phyloP scores from a whole-genome alignment of 1,284 basidiomycete species.

The Leccinum ponderosum region DNA sequence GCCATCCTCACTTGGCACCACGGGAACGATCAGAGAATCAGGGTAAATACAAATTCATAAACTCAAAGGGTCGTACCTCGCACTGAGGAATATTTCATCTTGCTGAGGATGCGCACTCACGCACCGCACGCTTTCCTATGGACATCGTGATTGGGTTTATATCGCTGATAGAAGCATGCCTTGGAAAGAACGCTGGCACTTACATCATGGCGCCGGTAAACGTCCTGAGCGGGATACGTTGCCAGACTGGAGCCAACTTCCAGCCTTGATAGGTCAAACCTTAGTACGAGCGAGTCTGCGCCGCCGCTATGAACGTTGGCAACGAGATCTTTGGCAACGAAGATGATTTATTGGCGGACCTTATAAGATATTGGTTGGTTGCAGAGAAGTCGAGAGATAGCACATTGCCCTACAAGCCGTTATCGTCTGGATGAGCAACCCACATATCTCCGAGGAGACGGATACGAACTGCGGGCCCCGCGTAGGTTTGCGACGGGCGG shows the following conservation, averaged over 20 bases:
- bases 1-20: slow-evolving; percentile 60
- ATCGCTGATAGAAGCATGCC: slow-evolving; percentile 13
- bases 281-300: slow-evolving; percentile 55
- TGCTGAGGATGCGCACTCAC: slow-evolving; percentile 62
- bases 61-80: slow-evolving; percentile 44
- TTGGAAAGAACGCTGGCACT: slow-evolving; percentile 10
- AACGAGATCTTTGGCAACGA: slow-evolving; percentile 1
- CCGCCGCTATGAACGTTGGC: slow-evolving; percentile 51
- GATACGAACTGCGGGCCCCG: slow-evolving; percentile 49
- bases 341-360: slow-evolving; percentile 44
- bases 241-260: slow-evolving; percentile 9
- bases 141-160: slow-evolving; percentile 11
- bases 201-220: slow-evolving; percentile 36
- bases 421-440: slow-evolving; percentile 13
- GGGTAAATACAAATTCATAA: slow-evolving; percentile 29
- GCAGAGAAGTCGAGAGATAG: slow-evolving; percentile 70
- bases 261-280: slow-evolving; percentile 50
- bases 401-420: slow-evolving; percentile 54
- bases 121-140: slow-evolving; percentile 61
- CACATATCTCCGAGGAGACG: slow-evolving; percentile 28
- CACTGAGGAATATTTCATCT: slow-evolving; percentile 67
- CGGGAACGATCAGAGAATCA: slow-evolving; percentile 19
- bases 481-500: slow-evolving; percentile 46
- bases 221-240: slow-evolving; percentile 15
- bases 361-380: slow-evolving; percentile 58